Evolutionary conservation across 2,329 filamentous ascomycete species (phyloP).

Genomic region (Tolypocladium capitatum): DNA sequence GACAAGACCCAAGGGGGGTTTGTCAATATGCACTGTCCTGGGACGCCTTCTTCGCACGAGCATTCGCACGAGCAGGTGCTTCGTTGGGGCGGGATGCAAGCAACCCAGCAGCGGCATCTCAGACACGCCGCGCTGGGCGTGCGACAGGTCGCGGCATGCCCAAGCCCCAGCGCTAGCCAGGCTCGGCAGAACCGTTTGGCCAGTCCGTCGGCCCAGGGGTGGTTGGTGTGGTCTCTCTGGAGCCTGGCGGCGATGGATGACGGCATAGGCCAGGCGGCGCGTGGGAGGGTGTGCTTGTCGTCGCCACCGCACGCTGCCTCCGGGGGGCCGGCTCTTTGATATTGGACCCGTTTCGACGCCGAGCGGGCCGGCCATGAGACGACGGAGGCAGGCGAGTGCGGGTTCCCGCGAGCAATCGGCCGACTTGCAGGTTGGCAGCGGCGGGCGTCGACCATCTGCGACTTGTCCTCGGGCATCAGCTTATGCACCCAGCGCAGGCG

Average conservation of each 20-base stretch:
- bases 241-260: neutral
- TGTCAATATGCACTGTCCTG: no score
- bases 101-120: neutral
- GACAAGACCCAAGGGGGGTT: no score
- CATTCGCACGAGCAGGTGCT: neutral
- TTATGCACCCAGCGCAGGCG: no score
- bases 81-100: neutral
- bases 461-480: no score
- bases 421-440: neutral
- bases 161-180: neutral
- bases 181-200: neutral
- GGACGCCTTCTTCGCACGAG: no score
- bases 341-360: neutral
- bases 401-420: neutral
- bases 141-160: neutral
- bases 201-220: neutral
- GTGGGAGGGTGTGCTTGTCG: neutral
- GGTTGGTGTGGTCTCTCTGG: neutral
- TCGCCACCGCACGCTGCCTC: no score
- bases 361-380: neutral
- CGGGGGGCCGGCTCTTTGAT: neutral
- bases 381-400: neutral
- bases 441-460: no score
- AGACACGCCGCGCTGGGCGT: neutral
- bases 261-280: neutral